phyloP scores from a whole-genome alignment of 768 basidiomycete species.

The Daedalea quercina region DNA sequence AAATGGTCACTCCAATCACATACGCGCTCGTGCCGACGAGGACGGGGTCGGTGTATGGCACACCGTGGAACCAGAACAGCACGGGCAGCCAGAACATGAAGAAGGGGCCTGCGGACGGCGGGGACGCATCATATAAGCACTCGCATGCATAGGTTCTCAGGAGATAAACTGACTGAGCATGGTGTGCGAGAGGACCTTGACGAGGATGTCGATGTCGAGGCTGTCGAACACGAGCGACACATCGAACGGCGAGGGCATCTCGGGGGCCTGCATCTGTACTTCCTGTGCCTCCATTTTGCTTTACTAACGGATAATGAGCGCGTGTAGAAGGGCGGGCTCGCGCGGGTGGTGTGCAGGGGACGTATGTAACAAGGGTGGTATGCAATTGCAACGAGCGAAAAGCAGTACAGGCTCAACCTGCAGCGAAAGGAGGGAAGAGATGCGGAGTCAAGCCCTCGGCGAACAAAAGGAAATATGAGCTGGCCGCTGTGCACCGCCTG shows the following conservation, averaged over 20 bases:
- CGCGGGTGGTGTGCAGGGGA: neutral
- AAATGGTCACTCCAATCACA: slow-evolving; percentile 49
- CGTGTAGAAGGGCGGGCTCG: neutral
- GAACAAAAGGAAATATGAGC: neutral
- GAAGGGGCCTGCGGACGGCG: slow-evolving; percentile 57
- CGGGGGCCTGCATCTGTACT: slow-evolving; percentile 12
- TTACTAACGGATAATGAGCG: neutral
- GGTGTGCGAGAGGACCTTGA: slow-evolving; percentile 76
- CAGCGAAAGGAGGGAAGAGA: neutral
- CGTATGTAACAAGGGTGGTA: neutral
- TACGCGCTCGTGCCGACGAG: slow-evolving; percentile 50
- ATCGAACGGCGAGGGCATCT: slow-evolving; percentile 23
- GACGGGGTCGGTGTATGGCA: slow-evolving; percentile 40
- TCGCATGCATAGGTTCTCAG: neutral
- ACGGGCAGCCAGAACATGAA: slow-evolving; percentile 77
- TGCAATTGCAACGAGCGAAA: neutral
- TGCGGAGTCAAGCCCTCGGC: neutral
- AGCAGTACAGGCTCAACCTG: slow-evolving; percentile 17
- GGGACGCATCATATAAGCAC: neutral
- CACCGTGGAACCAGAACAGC: slow-evolving; percentile 70
- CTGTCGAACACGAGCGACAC: slow-evolving; percentile 55
- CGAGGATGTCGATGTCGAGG: slow-evolving; percentile 69
- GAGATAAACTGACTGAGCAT: slow-evolving; percentile 57
- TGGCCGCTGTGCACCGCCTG: neutral
- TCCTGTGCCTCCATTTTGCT: neutral